Percentiles rank a stretch among this genome's conserved stretches.
These are phyloP conservation scores for Turnera subulata DNA, from an alignment of 345 rosid genomes.

Conservation along the genomic window DNA sequence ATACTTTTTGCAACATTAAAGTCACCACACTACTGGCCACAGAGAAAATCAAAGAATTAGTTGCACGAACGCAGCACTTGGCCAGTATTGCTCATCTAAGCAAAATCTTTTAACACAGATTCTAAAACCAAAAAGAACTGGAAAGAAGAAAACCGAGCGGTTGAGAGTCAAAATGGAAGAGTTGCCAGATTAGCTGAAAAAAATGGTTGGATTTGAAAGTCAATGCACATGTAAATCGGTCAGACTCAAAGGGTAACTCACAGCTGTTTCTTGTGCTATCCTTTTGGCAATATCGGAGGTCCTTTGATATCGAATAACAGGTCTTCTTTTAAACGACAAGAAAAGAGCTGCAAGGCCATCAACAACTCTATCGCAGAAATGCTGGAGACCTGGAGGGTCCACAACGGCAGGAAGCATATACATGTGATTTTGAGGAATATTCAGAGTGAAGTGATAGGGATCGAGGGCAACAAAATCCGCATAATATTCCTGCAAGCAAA, in stretches of 20 bases:
- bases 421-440: constrained; percentile 67
- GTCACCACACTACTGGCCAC: too few relatives aligned
- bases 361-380: constrained; percentile 71
- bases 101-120: too few relatives aligned
- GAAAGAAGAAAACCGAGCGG: too few relatives aligned
- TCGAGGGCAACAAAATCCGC: constrained; percentile 91
- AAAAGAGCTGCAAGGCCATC: constrained; percentile 86
- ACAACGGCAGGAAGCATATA: constrained; percentile 97
- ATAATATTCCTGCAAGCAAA: constrained; percentile 79
- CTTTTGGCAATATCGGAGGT: constrained; percentile 95
- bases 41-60: too few relatives aligned
- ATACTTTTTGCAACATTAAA: too few relatives aligned
- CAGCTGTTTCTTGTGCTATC: constrained; percentile 92
- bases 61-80: too few relatives aligned
- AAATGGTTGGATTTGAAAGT: too few relatives aligned
- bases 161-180: too few relatives aligned
- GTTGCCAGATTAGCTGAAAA: too few relatives aligned
- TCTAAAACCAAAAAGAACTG: too few relatives aligned
- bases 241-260: constrained; percentile 31
- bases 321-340: constrained; percentile 85
- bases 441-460: constrained; percentile 84
- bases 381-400: constrained; percentile 91
- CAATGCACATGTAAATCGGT: neutral
- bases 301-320: constrained; percentile 88
- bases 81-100: too few relatives aligned